Base-by-base conservation (phyloP, 2,329 filamentous ascomycete species). In the Colletotrichum sp. region DNA sequence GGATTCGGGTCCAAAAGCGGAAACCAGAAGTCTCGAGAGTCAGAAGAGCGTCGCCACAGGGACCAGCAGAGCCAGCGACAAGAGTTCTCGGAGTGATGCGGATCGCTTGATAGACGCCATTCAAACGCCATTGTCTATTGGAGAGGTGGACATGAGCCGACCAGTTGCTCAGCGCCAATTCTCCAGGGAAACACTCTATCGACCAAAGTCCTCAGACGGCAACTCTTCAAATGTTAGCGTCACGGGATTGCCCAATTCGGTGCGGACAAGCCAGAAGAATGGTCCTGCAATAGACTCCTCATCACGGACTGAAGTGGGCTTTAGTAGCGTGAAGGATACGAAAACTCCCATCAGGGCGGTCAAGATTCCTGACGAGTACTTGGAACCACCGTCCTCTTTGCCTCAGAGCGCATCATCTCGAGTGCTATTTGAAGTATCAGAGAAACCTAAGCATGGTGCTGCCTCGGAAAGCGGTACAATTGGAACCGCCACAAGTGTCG, bases 21-120 rank as follows among this genome's bases (percentile, higher is more conserved):
- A 84, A 55, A 81, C 79, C 44, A 80, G 79, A 65, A 87, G 85
- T 59, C 79, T 85, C 13, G 85, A 86, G 21, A 78, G 77, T 28
- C 67, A 59, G 13, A 66, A 62, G 44, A 86, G 86, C 32, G 79
- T 80, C 3, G 81, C 76, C 21, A 90, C 88, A 64, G 75, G 83
- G 30, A 83, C 78, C 26, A 90, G 88, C 72, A 78, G 82, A 26
- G 83, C 77, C 49, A 90, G 87, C 64, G 82, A 79, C n/a, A 84
- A 78, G 3, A 93, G 92, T 78, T 89, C 85, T 18, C 85, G 82
- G 52, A 92, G 92, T 78, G 92, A 95, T 78, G 92, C 94, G 0
- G 94, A 95, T 76, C 87, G 94, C 32, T 85, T 95, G 15, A 95
- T 95, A 28, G 90, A 95, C 80, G 94, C 93, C 4, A 94, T 95